Percentiles rank a stretch among this genome's conserved stretches.
These are phyloP conservation scores for Wickerhamiella galacta DNA, from an alignment of 805 yeast species.

Conservation along the genomic window DNA sequence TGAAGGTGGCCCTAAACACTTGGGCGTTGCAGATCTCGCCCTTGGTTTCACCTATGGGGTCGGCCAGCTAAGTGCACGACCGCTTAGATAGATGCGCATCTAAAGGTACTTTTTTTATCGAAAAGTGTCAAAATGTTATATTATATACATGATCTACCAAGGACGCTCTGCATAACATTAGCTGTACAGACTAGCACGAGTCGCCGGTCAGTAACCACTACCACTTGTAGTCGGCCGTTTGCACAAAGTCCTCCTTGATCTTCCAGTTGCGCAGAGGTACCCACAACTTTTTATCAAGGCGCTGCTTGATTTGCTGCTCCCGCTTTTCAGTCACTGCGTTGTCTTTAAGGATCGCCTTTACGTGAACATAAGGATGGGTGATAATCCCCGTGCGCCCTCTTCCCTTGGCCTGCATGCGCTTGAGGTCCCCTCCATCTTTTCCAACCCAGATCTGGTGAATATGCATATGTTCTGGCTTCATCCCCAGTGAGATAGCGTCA, in stretches of 20 bases:
- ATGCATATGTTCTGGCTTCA: constrained; percentile 45
- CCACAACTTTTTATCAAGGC: constrained; percentile 36
- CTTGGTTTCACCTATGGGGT: no score
- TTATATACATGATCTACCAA: no score
- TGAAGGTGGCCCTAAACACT: no score
- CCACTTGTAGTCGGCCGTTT: constrained; percentile 23
- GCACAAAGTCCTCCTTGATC: constrained; percentile 24
- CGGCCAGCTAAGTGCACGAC: no score
- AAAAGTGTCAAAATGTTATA: no score
- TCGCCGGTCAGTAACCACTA: constrained; percentile 5
- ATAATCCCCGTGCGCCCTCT: constrained; percentile 79
- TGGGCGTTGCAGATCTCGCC: no score
- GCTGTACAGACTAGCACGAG: background rate
- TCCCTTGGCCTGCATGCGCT: constrained; percentile 67
- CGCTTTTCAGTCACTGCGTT: constrained; percentile 41
- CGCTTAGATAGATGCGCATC: no score
- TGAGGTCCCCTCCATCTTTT: constrained; percentile 60
- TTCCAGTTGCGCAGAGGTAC: constrained; percentile 22
- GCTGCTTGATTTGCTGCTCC: constrained; percentile 30
- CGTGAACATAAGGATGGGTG: constrained; percentile 61
- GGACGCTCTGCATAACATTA: no score
- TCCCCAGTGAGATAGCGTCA: constrained; percentile 45
- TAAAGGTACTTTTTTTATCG: no score
- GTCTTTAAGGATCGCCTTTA: constrained; percentile 59
- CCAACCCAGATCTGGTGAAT: constrained; percentile 82